Conservation (phyloP, 2,329 filamentous ascomycete genomes). For the Phyllosticta paracitricarpa region DNA sequence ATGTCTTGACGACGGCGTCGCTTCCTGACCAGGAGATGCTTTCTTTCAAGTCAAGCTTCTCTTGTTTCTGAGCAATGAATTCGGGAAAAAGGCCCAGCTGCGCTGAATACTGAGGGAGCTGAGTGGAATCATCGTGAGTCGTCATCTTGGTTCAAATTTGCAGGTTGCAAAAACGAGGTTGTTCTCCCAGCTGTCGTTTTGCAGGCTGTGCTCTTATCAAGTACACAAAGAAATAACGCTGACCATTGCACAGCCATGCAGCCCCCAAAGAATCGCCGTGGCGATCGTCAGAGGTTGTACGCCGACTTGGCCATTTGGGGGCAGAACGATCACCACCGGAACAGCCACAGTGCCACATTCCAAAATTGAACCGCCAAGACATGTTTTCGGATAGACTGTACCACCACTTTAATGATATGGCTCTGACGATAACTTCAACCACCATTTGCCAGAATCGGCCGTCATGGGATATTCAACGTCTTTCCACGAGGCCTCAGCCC, state of each 20-base stretch:
- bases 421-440: background rate
- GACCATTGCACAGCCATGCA: background rate
- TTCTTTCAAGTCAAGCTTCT: conserved; percentile 49
- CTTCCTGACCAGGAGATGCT: conserved; percentile 54
- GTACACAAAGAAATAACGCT: background rate
- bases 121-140: background rate
- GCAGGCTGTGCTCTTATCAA: background rate
- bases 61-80: conserved; percentile 20
- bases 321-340: background rate
- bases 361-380: background rate
- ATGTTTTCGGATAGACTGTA: background rate
- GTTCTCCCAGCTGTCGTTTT: background rate
- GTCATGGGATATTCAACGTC: no score
- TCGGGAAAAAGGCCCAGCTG: conserved; percentile 19
- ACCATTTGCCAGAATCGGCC: no score
- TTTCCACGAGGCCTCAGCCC: no score
- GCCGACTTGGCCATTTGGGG: background rate
- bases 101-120: background rate
- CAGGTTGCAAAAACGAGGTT: background rate
- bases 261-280: background rate
- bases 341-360: background rate
- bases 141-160: background rate
- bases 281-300: background rate
- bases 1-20: conserved; percentile 52
- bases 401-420: background rate